A percentile compares a stretch with the other conserved stretches of the same genome.
phyloP scores from a whole-genome alignment of 2,329 filamentous ascomycete species.

The Zymoseptoria tritici region DNA sequence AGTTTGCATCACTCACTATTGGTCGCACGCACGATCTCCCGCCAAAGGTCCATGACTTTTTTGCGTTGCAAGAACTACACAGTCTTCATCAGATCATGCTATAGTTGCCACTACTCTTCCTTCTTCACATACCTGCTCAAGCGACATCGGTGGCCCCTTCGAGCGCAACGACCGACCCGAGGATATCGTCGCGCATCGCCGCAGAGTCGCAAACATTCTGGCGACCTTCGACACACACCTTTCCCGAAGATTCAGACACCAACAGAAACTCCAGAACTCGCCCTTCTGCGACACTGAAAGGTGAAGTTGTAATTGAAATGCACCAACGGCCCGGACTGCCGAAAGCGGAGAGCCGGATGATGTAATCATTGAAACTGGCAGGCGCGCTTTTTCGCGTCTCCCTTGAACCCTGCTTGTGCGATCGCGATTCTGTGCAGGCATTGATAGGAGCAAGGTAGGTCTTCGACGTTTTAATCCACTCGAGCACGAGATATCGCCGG shows the following conservation, averaged over 20 bases:
- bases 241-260: no score
- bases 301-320: neutral
- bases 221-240: neutral
- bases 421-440: neutral
- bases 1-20: conserved; percentile 20
- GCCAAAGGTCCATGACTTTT: conserved; percentile 41
- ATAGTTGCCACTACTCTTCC: neutral
- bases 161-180: conserved; percentile 25
- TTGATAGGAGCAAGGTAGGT: neutral
- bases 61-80: conserved; percentile 43
- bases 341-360: neutral
- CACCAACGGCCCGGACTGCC: neutral
- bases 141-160: conserved; percentile 27
- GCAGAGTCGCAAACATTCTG: conserved; percentile 11
- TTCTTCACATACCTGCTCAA: conserved; percentile 30
- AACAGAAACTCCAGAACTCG: neutral
- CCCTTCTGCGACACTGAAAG: neutral
- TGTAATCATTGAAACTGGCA: neutral
- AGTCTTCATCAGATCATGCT: neutral
- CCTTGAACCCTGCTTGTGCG: neutral
- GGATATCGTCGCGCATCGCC: conserved; percentile 26
- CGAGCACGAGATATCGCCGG: neutral
- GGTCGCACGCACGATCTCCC: conserved; percentile 40
- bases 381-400: neutral
- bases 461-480: neutral